phyloP scores from a whole-genome alignment of 2,329 filamentous ascomycete genomes.

The Coniochaeta sp. region DNA sequence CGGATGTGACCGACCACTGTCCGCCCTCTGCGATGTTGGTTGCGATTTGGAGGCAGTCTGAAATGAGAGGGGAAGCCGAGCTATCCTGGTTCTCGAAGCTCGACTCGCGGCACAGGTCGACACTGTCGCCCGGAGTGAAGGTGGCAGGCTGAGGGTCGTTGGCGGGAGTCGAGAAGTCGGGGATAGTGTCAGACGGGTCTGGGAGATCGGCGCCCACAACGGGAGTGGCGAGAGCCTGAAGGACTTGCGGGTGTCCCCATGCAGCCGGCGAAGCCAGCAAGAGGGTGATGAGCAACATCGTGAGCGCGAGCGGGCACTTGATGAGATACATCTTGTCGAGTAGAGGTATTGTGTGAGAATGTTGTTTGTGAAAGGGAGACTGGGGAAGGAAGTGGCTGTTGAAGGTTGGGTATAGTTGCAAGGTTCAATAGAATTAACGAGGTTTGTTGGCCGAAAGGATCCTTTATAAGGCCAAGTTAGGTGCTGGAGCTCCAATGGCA shows the following conservation, averaged over 20 bases:
- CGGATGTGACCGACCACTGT: background rate
- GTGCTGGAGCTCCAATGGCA: too few relatives aligned
- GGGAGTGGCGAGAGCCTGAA: background rate
- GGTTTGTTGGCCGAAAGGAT: too few relatives aligned
- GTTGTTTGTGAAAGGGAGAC: background rate
- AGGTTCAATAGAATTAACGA: too few relatives aligned
- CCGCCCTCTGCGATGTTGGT: conserved; percentile 1
- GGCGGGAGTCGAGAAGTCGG: background rate
- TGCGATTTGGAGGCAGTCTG: conserved; percentile 1
- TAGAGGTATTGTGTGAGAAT: background rate
- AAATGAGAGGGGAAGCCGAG: background rate
- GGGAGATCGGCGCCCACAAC: background rate
- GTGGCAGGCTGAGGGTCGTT: background rate
- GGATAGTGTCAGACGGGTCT: background rate
- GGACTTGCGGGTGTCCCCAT: background rate
- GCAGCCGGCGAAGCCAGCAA: background rate
- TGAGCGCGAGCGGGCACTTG: background rate
- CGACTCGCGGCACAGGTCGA: background rate
- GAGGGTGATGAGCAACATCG: background rate
- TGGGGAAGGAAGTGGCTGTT: too few relatives aligned
- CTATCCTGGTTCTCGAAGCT: background rate
- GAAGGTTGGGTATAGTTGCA: too few relatives aligned
- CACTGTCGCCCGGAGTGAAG: background rate
- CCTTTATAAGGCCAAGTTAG: too few relatives aligned
- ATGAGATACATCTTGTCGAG: background rate